Conservation (phyloP, 2,329 filamentous ascomycete species). For the Paecilomyces variotii region DNA sequence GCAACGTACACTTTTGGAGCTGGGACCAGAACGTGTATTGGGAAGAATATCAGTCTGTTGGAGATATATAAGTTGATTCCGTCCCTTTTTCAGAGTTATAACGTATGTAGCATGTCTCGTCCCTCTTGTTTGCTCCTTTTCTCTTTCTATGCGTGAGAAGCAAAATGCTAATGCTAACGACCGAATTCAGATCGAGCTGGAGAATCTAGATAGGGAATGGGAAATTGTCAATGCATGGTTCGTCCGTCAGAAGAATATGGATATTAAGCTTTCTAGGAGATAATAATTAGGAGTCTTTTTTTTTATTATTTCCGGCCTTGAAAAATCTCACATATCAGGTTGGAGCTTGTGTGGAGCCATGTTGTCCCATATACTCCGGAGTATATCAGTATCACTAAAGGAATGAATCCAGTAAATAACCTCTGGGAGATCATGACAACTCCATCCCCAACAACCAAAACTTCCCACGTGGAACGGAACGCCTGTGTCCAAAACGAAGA, state of each 20-base stretch:
- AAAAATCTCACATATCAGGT: too few species aligned
- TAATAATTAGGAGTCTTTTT: background rate
- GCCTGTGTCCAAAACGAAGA: background rate
- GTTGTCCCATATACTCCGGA: too few species aligned
- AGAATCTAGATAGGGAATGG: slow-evolving; percentile 12
- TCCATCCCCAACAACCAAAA: too few species aligned
- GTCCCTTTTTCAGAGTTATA: background rate
- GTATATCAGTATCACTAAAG: too few species aligned
- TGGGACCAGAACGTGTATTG: slow-evolving; percentile 46
- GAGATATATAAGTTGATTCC: slow-evolving; percentile 11
- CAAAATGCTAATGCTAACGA: background rate
- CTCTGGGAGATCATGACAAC: too few species aligned
- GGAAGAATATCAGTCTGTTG: slow-evolving; percentile 20
- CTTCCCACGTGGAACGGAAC: background rate
- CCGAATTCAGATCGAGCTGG: slow-evolving; percentile 9
- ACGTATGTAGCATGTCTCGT: background rate
- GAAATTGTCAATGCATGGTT: slow-evolving; percentile 44
- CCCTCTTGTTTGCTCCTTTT: background rate
- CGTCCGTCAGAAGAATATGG: slow-evolving; percentile 31
- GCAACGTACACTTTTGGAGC: slow-evolving; percentile 42
- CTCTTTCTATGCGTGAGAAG: background rate
- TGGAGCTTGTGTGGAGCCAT: too few species aligned
- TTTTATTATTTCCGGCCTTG: too few species aligned
- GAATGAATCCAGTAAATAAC: too few species aligned
- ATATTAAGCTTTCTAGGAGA: slow-evolving; percentile 14